Evolutionary conservation across 352 stramenopile species (phyloP).

Genomic region (Pythium volutum): DNA sequence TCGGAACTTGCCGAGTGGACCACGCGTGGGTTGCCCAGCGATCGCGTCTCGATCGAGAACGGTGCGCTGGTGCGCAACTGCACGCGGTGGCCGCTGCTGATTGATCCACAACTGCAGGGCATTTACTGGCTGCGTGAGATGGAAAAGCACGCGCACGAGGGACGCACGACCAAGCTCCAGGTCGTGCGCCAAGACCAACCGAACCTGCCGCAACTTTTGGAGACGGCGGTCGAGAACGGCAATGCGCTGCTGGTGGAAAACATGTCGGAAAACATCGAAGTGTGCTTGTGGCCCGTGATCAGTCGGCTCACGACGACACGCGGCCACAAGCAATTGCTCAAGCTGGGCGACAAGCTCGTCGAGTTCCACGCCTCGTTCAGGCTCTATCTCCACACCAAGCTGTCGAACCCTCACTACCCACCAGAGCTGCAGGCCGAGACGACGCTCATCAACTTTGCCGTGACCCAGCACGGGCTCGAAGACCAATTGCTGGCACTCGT

Average conservation of each 20-base stretch:
- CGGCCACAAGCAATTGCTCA: conserved; percentile 70
- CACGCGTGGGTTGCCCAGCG: conserved; percentile 80
- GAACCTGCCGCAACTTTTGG: conserved; percentile 71
- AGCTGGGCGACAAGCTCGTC: conserved; percentile 87
- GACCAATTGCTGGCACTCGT: conserved; percentile 88
- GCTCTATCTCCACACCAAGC: conserved; percentile 91
- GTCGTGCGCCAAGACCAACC: conserved; percentile 81
- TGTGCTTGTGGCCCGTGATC: conserved; percentile 85
- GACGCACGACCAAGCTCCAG: conserved; percentile 46
- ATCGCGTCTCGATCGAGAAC: conserved; percentile 90
- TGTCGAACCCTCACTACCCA: conserved; percentile 91
- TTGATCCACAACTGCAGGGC: conserved; percentile 90
- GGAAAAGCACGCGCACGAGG: conserved; percentile 58
- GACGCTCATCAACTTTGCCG: conserved; percentile 91
- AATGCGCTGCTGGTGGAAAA: conserved; percentile 87
- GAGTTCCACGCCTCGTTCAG: conserved; percentile 79
- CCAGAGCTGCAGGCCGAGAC: conserved; percentile 90
- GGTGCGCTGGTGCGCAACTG: conserved; percentile 84
- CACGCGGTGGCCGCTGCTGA: conserved; percentile 81
- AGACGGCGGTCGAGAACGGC: conserved; percentile 79
- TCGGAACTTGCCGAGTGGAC: conserved; percentile 87
- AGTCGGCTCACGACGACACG: conserved; percentile 65
- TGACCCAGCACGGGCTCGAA: conserved; percentile 87
- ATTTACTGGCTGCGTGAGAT: conserved; percentile 88
- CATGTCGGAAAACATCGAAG: conserved; percentile 84